Conservation (phyloP, 805 yeast genomes). For the Wilhelminamyces savonicus region DNA sequence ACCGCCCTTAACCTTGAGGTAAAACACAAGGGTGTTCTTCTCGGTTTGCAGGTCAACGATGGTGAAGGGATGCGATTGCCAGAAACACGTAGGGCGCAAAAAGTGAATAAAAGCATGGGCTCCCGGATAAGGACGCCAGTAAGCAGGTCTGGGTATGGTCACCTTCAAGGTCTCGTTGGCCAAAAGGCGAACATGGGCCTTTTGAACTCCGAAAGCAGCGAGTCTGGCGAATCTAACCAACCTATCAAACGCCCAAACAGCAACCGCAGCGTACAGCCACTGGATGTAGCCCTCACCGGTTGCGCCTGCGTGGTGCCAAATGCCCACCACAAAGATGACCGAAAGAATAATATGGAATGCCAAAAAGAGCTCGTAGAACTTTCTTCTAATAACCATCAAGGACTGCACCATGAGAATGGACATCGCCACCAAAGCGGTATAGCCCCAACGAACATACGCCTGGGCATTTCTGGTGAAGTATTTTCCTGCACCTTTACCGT, state of each 20-base stretch:
- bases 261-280: constrained; percentile 23
- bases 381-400: constrained; percentile 6
- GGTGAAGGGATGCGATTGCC: constrained; percentile 77
- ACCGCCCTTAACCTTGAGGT: constrained; percentile 49
- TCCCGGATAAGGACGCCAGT: constrained; percentile 50
- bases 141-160: constrained; percentile 40
- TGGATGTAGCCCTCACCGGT: constrained; percentile 5
- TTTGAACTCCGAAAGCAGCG: constrained; percentile 28
- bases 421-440: constrained; percentile 24
- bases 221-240: constrained; percentile 26
- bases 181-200: constrained; percentile 29
- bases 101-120: constrained; percentile 54
- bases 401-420: constrained; percentile 34
- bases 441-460: constrained; percentile 29
- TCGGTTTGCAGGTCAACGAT: constrained; percentile 36
- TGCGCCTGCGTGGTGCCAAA: constrained; percentile 11
- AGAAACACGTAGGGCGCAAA: constrained; percentile 43
- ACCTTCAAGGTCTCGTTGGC: constrained; percentile 46
- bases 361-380: constrained; percentile 10
- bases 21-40: constrained; percentile 39
- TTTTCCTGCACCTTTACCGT: constrained; percentile 30
- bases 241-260: constrained; percentile 36
- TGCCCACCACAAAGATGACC: constrained; percentile 38
- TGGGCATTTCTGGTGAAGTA: constrained; percentile 22
- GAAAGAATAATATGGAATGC: constrained; percentile 11